Evolutionary conservation across 768 basidiomycete genomes (phyloP).

Genomic region (Crepidotus variabilis): DNA sequence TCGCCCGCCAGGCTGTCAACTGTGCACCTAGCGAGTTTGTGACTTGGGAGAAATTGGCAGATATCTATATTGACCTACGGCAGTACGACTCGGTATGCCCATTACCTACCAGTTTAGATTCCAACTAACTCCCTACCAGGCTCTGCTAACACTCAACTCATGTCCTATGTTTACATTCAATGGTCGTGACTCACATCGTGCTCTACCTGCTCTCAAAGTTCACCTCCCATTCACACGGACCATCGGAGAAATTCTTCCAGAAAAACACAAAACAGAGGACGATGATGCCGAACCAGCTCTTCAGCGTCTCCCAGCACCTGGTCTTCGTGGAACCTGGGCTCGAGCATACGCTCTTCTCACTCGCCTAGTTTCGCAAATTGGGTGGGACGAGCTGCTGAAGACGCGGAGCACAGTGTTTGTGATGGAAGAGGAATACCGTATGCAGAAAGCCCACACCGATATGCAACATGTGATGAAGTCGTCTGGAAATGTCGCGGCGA

Average conservation of each 20-base stretch:
- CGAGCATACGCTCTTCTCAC: conserved; percentile 90
- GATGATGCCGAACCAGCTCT: conserved; percentile 93
- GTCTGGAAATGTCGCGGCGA: conserved; percentile 13
- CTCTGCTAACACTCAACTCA: conserved; percentile 92
- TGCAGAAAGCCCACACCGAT: conserved; percentile 86
- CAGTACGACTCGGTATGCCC: conserved; percentile 71
- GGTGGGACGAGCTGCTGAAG: conserved; percentile 98
- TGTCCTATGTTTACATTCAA: conserved; percentile 99
- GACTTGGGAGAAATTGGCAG: conserved; percentile 97
- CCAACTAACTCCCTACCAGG: conserved; percentile 28
- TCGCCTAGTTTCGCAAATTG: conserved; percentile 88
- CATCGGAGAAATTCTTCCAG: conserved; percentile 89
- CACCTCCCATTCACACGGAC: conserved; percentile 84
- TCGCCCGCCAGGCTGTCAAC: conserved; percentile 94
- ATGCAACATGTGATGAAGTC: conserved; percentile 37
- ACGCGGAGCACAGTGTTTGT: conserved; percentile 94
- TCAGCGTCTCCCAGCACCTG: conserved; percentile 91
- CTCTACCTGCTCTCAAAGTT: conserved; percentile 72
- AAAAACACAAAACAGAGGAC: conserved; percentile 75
- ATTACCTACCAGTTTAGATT: conserved; percentile 4
- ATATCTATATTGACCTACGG: conserved; percentile 87
- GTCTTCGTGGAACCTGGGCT: conserved; percentile 93
- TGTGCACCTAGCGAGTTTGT: conserved; percentile 98
- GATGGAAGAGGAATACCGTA: conserved; percentile 99
- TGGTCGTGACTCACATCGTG: conserved; percentile 89